phyloP scores from a whole-genome alignment of 106 monocot species.

The Triglochin maritima region DNA sequence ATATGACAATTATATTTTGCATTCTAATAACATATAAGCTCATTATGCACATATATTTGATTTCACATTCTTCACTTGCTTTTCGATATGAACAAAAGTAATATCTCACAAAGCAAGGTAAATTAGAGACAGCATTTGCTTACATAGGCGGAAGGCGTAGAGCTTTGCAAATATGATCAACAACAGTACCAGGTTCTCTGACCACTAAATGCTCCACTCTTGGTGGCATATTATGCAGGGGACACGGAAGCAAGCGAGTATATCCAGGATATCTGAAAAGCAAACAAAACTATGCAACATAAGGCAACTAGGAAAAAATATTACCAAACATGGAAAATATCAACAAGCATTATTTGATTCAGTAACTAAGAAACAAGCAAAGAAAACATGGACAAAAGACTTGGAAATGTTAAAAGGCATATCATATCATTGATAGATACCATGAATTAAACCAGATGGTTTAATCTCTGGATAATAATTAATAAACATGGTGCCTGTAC shows the following conservation, averaged over 20 bases:
- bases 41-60: not conserved
- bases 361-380: too few relatives aligned
- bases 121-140: conserved; percentile 27
- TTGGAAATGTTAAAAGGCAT: too few relatives aligned
- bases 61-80: not conserved
- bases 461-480: too few relatives aligned
- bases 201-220: conserved; percentile 90
- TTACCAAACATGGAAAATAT: too few relatives aligned
- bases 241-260: conserved; percentile 64
- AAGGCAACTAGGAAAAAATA: too few relatives aligned
- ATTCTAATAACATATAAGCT: not conserved
- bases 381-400: too few relatives aligned
- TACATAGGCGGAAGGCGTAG: conserved; percentile 81
- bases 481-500: too few relatives aligned
- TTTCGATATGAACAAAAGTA: not conserved
- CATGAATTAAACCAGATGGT: too few relatives aligned
- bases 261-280: conserved; percentile 61
- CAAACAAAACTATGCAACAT: too few relatives aligned
- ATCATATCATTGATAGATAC: too few relatives aligned
- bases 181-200: conserved; percentile 41
- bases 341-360: too few relatives aligned
- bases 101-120: not conserved
- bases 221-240: conserved; percentile 40
- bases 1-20: conserved; percentile 27
- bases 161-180: conserved; percentile 62